phyloP scores from a whole-genome alignment of 371 early-diverging fungal genomes.

The Globomyces sp. region DNA sequence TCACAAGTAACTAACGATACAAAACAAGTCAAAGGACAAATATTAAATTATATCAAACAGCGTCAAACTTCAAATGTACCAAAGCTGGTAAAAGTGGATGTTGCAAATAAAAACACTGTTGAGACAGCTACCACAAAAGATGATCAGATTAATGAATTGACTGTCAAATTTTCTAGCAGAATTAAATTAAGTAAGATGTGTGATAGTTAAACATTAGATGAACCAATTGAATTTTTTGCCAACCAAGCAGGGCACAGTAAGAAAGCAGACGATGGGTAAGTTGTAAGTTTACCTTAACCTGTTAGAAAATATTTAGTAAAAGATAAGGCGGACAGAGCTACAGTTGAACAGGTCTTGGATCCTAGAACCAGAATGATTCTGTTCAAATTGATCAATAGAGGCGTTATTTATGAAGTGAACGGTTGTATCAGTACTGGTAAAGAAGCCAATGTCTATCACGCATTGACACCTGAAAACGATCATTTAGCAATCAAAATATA shows the following conservation, averaged over 20 bases:
- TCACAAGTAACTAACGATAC: slow-evolving; percentile 4
- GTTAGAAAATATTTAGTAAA: slow-evolving; percentile 47
- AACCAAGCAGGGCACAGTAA: slow-evolving; percentile 3
- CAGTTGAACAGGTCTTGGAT: slow-evolving; percentile 97
- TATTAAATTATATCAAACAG: slow-evolving; percentile 7
- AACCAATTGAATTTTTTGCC: not conserved
- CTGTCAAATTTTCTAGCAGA: slow-evolving; percentile 29
- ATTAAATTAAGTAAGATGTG: slow-evolving; percentile 26
- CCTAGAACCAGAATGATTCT: slow-evolving; percentile 96
- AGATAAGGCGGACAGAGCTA: slow-evolving; percentile 97
- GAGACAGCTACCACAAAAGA: slow-evolving; percentile 1
- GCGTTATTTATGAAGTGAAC: slow-evolving; percentile 88
- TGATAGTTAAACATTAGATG: not conserved
- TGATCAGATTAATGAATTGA: slow-evolving; percentile 22
- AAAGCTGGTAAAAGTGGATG: not conserved
- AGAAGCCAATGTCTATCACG: slow-evolving; percentile 99
- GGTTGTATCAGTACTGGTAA: slow-evolving; percentile 99
- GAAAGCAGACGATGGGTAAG: slow-evolving; percentile 47
- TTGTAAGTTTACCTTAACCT: slow-evolving; percentile 44
- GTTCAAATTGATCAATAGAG: slow-evolving; percentile 91
- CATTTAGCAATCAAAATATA: slow-evolving; percentile 98
- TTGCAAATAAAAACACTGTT: slow-evolving; percentile 15
- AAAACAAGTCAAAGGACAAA: slow-evolving; percentile 29
- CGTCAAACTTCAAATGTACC: too few relatives aligned
- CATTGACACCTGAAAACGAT: slow-evolving; percentile 69